Conservation (phyloP, 192 early-diverging fungal genomes). For the Tieghemiomyces parasiticus region DNA sequence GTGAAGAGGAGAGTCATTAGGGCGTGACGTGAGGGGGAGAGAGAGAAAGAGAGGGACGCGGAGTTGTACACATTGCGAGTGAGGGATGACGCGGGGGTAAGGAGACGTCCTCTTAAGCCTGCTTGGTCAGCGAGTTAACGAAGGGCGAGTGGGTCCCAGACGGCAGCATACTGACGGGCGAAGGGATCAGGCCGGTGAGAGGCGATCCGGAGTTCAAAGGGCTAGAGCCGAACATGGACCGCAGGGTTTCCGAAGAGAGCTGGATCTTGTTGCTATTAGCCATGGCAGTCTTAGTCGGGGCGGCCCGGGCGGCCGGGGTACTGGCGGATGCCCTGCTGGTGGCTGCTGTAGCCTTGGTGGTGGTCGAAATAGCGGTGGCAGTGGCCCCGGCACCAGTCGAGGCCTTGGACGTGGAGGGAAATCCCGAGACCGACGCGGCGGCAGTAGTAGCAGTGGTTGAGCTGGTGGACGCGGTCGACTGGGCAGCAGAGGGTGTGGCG, state of each 20-base stretch:
- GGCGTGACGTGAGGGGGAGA: no score
- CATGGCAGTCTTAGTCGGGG: not conserved
- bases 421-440: not conserved
- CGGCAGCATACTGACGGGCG: not conserved
- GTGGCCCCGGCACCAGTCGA: not conserved
- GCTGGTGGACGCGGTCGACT: not conserved
- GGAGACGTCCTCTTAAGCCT: no score
- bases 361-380: not conserved
- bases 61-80: no score
- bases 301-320: not conserved
- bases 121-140: not conserved
- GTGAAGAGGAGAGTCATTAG: no score
- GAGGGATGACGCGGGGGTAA: no score
- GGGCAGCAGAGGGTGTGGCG: not conserved
- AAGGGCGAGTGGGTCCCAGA: not conserved
- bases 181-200: no score
- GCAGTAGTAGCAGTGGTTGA: not conserved
- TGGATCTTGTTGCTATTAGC: not conserved
- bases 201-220: no score
- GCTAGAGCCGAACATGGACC: slow-evolving; percentile 7
- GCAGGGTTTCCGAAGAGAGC: not conserved
- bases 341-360: not conserved
- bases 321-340: not conserved
- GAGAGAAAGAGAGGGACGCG: no score
- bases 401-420: not conserved